Conservation (phyloP, 225 moss, liverwort and hornwort species). For the Sphagnum tenellum region DNA sequence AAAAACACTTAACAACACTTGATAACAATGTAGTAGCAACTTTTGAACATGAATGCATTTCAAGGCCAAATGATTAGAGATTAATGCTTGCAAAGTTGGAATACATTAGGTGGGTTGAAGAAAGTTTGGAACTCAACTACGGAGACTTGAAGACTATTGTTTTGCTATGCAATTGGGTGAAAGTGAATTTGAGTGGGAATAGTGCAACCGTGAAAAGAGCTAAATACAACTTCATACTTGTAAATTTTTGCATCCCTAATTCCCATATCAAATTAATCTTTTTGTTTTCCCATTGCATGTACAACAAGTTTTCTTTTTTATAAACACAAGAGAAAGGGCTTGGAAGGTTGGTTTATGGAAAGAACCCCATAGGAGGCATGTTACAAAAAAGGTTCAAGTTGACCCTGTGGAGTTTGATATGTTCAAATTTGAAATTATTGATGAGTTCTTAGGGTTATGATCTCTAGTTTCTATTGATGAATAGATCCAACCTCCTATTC, state of each 20-base stretch:
- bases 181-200: background rate
- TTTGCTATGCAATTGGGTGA: background rate
- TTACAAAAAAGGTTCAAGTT: too few relatives aligned
- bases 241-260: background rate
- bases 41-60: background rate
- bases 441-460: too few relatives aligned
- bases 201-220: background rate
- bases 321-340: background rate
- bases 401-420: too few relatives aligned
- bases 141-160: background rate
- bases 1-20: background rate
- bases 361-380: background rate
- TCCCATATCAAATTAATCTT: background rate
- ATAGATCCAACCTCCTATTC: too few relatives aligned
- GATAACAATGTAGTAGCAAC: background rate
- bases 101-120: background rate
- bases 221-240: background rate
- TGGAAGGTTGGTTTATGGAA: background rate
- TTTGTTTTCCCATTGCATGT: background rate
- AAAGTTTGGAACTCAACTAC: background rate
- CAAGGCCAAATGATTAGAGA: background rate
- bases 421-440: too few relatives aligned
- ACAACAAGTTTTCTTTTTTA: background rate
- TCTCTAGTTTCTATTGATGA: too few relatives aligned
- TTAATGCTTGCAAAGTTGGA: background rate